These are phyloP conservation scores for Suillus hirtellus DNA, from an alignment of 768 basidiomycete genomes.

Conservation along the genomic window DNA sequence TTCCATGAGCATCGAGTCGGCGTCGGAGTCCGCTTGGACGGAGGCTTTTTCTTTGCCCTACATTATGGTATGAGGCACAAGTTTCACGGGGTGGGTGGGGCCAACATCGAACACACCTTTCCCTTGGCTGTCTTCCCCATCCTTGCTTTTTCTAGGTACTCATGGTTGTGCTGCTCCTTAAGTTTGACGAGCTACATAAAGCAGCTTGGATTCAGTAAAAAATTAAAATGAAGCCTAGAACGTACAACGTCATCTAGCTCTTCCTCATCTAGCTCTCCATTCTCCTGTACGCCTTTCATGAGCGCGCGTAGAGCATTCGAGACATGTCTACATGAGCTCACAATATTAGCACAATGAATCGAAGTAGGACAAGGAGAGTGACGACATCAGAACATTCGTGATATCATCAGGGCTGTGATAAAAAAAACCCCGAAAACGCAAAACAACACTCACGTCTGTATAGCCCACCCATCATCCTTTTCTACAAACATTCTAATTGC, in stretches of 20 bases:
- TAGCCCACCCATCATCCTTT: conserved; percentile 95
- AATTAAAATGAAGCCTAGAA: conserved; percentile 14
- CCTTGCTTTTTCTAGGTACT: conserved; percentile 51
- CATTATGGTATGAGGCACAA: background rate
- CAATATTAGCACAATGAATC: conserved; percentile 3
- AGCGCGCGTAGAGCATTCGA: conserved; percentile 54
- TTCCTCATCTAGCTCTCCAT: conserved; percentile 68
- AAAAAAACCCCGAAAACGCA: background rate
- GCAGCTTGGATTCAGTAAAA: conserved; percentile 1
- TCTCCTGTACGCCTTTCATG: conserved; percentile 68
- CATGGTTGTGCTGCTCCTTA: conserved; percentile 68
- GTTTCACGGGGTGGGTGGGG: background rate
- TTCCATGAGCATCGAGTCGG: conserved; percentile 81
- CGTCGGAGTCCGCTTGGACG: conserved; percentile 50
- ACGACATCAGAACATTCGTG: background rate
- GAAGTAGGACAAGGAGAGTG: background rate
- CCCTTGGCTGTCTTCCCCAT: conserved; percentile 39
- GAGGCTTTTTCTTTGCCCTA: conserved; percentile 56
- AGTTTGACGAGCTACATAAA: conserved; percentile 59
- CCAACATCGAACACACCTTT: conserved; percentile 38
- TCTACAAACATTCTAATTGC: conserved; percentile 96
- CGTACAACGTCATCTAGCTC: conserved; percentile 73
- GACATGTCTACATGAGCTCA: conserved; percentile 57
- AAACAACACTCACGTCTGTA: conserved; percentile 65
- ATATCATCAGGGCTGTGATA: background rate